Conservation (phyloP, 2,329 filamentous ascomycete species). For the Colletotrichum limetticola region DNA sequence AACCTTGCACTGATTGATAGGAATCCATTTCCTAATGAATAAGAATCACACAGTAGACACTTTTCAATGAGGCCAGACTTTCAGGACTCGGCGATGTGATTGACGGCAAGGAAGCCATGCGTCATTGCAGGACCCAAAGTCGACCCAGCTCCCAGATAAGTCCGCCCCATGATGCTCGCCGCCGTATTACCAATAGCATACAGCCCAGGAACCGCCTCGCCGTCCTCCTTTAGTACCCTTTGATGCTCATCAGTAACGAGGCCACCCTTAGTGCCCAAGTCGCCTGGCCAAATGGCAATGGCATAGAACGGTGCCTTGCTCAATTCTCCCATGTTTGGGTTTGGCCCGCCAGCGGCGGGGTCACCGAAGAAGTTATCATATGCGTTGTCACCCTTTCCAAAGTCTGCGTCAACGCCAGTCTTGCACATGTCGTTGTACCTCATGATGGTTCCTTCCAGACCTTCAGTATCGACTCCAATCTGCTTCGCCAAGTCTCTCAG, state of each 20-base stretch:
- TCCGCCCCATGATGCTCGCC: constrained; percentile 47
- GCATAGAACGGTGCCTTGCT: constrained; percentile 43
- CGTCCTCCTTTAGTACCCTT: constrained; percentile 39
- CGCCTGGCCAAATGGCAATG: constrained; percentile 46
- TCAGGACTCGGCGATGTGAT: not conserved
- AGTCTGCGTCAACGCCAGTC: constrained; percentile 45
- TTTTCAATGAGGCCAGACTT: not conserved
- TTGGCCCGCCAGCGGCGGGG: not conserved
- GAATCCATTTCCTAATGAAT: too few relatives aligned
- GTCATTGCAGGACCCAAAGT: constrained; percentile 49
- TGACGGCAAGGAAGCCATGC: constrained; percentile 45
- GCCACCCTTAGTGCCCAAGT: constrained; percentile 51
- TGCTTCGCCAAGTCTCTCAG: constrained; percentile 41
- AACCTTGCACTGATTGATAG: too few relatives aligned
- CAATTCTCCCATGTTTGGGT: constrained; percentile 35
- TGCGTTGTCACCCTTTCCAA: constrained; percentile 43
- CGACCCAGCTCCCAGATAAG: constrained; percentile 46
- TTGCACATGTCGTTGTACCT: constrained; percentile 44
- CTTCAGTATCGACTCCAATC: constrained; percentile 37
- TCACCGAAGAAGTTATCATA: constrained; percentile 48
- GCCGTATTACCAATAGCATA: constrained; percentile 48
- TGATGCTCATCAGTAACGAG: constrained; percentile 46
- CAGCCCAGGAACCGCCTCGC: constrained; percentile 41
- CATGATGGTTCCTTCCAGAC: constrained; percentile 40
- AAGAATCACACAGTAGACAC: too few relatives aligned